Evolutionary conservation across 2,329 filamentous ascomycete genomes (phyloP), one percentile per base, ranked within the genome.

Genomic region (Verruconis gallopava): DNA sequence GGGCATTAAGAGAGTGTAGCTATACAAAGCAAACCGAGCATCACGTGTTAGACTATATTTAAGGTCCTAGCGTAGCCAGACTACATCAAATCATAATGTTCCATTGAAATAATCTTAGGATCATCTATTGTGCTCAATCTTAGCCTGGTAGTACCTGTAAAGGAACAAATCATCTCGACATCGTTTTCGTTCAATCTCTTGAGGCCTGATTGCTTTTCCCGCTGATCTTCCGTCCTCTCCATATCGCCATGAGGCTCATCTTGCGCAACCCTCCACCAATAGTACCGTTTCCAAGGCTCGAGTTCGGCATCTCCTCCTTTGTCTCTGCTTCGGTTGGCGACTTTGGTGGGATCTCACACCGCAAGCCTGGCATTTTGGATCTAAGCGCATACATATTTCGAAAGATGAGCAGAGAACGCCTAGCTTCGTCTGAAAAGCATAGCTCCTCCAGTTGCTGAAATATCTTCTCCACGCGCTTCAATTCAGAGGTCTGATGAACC

Each of bases 381-480:
- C 20, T 40, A 19, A 28, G 15, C 5, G 38, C 38, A 18, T 30
- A 40, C 21, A 40, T 17, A 21, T 40, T 40, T 6, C 38, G 11
- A n/a, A 40, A 40, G 3, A 28, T 32, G 4, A 40, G 6, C 5
- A 40, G 38, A 28, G 21, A 30, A 5, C 14, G 25, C 6, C 25
- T 18, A 9, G 38, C 38, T 11, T 40, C 21, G 4, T 40, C 38
- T 3, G 25, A 30, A 4, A 18, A 19, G 33, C 38, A 40, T 18
- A 32, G 21, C 19, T n/a, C 32, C 14, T 40, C 38, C 6, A 40
- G n/a, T 13, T 17, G 3, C 11, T 21, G 38, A 5, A 40, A n/a
- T n/a, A 40, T 28, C 12, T 40, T 22, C 12, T 30, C 19, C 18
- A 28, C 25, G n/a, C 25, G 25, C 6, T 30, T n/a, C n/a, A 9